Conservation (phyloP, 805 yeast genomes). For the Clavispora phyllophila region DNA sequence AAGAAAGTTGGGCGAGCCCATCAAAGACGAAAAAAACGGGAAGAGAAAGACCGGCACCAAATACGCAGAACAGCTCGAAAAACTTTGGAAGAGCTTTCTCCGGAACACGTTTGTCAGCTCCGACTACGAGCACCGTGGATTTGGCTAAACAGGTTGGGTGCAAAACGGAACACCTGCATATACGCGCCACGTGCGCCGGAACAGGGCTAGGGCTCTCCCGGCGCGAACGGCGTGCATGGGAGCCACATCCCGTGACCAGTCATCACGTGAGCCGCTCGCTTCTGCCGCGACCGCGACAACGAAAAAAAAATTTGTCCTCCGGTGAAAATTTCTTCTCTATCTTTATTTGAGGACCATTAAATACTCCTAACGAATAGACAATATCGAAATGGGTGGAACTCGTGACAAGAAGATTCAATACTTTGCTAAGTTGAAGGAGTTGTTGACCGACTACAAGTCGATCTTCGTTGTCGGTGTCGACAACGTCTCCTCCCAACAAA, state of each 20-base stretch:
- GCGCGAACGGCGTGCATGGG: no score
- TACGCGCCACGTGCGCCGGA: not conserved
- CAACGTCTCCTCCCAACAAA: conserved; percentile 99
- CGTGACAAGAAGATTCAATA: conserved; percentile 96
- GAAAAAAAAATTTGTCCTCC: conserved; percentile 9
- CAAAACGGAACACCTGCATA: no score
- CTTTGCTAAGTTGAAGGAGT: conserved; percentile 91
- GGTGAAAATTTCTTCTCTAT: conserved; percentile 4
- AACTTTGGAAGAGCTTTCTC: conserved; percentile 53
- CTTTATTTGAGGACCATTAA: conserved; percentile 56
- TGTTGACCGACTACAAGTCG: conserved; percentile 95
- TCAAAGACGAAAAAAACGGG: conserved; percentile 6
- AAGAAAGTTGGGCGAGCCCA: conserved; percentile 45
- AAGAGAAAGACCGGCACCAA: not conserved
- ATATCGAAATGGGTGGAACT: conserved; percentile 99
- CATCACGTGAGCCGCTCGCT: not conserved
- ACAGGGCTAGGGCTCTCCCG: not conserved
- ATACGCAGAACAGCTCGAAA: conserved; percentile 21
- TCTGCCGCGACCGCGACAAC: not conserved
- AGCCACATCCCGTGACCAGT: not conserved
- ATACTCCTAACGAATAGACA: conserved; percentile 71
- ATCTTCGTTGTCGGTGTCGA: conserved; percentile 99
- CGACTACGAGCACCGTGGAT: conserved; percentile 53
- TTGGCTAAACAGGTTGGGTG: conserved; percentile 22
- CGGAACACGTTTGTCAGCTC: conserved; percentile 59